Evolutionary conservation across 495 filamentous ascomycete genomes (phyloP), one percentile per base, ranked within the genome.

Genomic region (Neurospora sp.): DNA sequence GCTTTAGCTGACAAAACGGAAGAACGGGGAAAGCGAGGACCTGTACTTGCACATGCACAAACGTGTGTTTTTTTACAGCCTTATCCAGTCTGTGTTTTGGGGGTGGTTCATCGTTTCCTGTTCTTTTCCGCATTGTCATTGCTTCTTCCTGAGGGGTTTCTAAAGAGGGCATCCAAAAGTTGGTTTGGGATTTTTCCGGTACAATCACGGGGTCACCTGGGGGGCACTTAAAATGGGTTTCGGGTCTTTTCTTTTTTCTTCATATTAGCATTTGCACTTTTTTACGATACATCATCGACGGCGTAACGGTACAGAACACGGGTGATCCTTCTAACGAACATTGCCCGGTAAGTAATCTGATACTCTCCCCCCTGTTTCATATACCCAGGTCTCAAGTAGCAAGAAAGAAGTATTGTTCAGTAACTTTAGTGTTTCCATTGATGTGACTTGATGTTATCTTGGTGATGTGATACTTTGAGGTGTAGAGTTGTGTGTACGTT

Each of bases 1-100:
- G 78, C 77, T 80, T 74, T 76, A 59, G 69, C 38, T 71, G 73
- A 69, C 70, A 72, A 72, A 59, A 59, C 48, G 48, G 48, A 59
- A 59, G 48, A 59, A 59, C 23, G 48, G 48, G 11, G 10, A 20
- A 48, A 11, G 4, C 44, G 44, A 48, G 44, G 44, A 20, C 9
- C n/a, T 48, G 44, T 48, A 48, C 44, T 48, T 48, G 44, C 44
- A 48, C 44, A 20, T 48, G 44, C 44, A 48, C 44, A 48, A 48
- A 48, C 44, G 11, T 48, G 44, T 48, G n/a, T 59, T 14, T 14
- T 27, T 5, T 5, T 35, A 59, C 48, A 59, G 48, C 48, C 48
- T 31, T 59, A 59, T n/a, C 48, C 23, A 59, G 48, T 59, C 48
- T 59, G 48, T 59, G 48, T 27, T 59, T 31, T 2, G 48, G 48